Conservation (phyloP, 805 yeast genomes). For the Ogataea pignaliae region DNA sequence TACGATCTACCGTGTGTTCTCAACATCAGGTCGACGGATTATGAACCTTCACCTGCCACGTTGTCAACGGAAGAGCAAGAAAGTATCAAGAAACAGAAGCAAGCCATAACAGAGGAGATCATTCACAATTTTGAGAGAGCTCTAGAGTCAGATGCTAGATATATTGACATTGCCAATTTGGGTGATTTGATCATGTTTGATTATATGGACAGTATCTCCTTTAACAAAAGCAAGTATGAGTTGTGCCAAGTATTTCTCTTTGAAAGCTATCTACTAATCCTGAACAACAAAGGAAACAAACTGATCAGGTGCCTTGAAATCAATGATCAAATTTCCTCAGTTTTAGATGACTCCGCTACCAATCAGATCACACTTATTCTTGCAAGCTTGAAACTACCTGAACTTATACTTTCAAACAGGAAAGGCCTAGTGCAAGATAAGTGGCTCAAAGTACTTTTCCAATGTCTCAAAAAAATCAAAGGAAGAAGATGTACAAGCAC, state of each 20-base stretch:
- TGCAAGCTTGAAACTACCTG: constrained; percentile 22
- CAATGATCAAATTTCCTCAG: constrained; percentile 21
- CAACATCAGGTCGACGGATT: constrained; percentile 21
- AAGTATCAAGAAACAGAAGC: constrained; percentile 15
- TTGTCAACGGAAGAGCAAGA: constrained; percentile 15
- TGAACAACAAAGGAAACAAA: constrained; percentile 13
- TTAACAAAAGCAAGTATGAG: constrained; percentile 3
- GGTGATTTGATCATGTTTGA: constrained; percentile 26
- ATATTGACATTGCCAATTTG: constrained; percentile 18
- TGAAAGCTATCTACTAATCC: constrained; percentile 19
- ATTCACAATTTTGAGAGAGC: constrained; percentile 15
- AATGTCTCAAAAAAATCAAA: constrained; percentile 11
- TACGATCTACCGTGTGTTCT: constrained; percentile 23
- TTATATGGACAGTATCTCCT: constrained; percentile 12
- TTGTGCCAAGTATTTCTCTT: constrained; percentile 19
- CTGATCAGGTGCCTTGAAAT: constrained; percentile 17
- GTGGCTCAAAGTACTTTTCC: constrained; percentile 25
- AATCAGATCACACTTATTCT: constrained; percentile 20
- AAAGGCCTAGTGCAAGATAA: constrained; percentile 22
- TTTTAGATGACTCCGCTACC: constrained; percentile 12
- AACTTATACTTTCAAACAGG: constrained; percentile 16
- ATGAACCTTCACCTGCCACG: constrained; percentile 20
- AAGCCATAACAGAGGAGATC: constrained; percentile 18
- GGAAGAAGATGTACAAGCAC: background rate
- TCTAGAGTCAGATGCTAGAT: constrained; percentile 2